A percentile compares a stretch with the other conserved stretches of the same genome.
phyloP scores from a whole-genome alignment of 305 asterid species.

The Salvia sclarea region DNA sequence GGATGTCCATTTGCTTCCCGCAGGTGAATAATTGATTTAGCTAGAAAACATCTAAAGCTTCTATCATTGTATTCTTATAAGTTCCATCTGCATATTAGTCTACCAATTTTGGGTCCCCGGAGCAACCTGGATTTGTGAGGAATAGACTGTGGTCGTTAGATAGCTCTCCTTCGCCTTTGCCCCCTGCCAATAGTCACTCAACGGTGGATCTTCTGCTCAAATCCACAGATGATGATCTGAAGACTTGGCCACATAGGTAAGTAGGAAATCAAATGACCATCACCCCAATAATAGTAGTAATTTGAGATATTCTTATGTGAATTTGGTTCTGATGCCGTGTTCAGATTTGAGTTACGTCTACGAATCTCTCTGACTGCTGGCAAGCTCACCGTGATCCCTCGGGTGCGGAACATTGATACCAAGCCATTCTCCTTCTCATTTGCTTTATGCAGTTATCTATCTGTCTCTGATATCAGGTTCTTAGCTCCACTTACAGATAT shows the following conservation, averaged over 20 bases:
- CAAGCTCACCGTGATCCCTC: slow-evolving; percentile 78
- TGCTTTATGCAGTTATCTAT: slow-evolving; percentile 71
- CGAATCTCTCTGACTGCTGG: slow-evolving; percentile 68
- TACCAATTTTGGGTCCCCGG: slow-evolving; percentile 63
- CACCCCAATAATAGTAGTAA: neutral
- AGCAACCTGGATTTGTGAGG: slow-evolving; percentile 82
- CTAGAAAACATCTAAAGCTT: slow-evolving; percentile 22
- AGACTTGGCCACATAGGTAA: slow-evolving; percentile 85
- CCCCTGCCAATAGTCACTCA: slow-evolving; percentile 57
- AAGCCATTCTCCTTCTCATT: slow-evolving; percentile 73
- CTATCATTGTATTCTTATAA: slow-evolving; percentile 25
- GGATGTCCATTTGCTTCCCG: slow-evolving; percentile 69
- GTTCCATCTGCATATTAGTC: slow-evolving; percentile 44
- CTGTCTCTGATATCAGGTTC: slow-evolving; percentile 58
- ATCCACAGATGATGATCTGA: slow-evolving; percentile 81
- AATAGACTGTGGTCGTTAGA: slow-evolving; percentile 79
- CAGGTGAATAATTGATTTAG: slow-evolving; percentile 53
- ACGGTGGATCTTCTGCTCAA: slow-evolving; percentile 71
- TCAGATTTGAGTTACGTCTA: slow-evolving; percentile 83
- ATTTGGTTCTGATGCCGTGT: slow-evolving; percentile 34
- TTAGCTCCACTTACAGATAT: neutral
- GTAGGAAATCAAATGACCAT: slow-evolving; percentile 26
- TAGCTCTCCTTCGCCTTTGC: slow-evolving; percentile 63
- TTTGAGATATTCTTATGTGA: slow-evolving; percentile 12
- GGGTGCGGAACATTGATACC: slow-evolving; percentile 47